phyloP scores from a whole-genome alignment of 495 filamentous ascomycete species.

The Trichoderma parareesei region DNA sequence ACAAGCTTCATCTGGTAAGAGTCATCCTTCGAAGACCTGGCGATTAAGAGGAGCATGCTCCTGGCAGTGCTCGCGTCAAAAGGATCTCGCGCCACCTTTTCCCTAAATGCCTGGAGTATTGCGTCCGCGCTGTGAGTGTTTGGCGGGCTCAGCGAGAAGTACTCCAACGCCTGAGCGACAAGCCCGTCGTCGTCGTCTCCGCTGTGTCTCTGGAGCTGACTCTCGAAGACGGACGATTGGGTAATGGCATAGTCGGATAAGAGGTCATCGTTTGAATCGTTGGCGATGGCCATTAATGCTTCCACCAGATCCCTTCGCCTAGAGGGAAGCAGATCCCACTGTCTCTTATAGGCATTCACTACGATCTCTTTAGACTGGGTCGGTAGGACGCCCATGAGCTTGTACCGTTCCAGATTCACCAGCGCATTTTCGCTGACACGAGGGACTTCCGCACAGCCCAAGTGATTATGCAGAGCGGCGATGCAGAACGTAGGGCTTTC shows the following conservation, averaged over 20 bases:
- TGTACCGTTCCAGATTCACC: constrained; percentile 1
- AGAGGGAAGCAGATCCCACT: constrained; percentile 1
- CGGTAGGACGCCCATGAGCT: constrained; percentile 3
- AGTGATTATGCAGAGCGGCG: neutral
- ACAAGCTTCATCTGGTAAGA: neutral
- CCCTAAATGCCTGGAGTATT: neutral
- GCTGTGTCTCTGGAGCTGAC: neutral
- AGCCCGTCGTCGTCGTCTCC: constrained; percentile 2
- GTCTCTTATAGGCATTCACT: neutral
- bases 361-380: neutral
- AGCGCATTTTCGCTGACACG: neutral
- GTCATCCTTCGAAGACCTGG: neutral
- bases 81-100: neutral
- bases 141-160: constrained; percentile 3
- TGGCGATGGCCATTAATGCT: neutral
- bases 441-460: constrained; percentile 1
- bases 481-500: neutral
- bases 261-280: neutral
- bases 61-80: neutral
- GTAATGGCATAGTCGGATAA: constrained; percentile 8
- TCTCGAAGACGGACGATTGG: constrained; percentile 10
- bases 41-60: constrained; percentile 1
- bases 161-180: neutral
- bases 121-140: constrained; percentile 6
- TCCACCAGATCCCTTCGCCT: constrained; percentile 1